Base-by-base conservation (phyloP, 768 basidiomycete genomes). In the Tephrocybe sp. region DNA sequence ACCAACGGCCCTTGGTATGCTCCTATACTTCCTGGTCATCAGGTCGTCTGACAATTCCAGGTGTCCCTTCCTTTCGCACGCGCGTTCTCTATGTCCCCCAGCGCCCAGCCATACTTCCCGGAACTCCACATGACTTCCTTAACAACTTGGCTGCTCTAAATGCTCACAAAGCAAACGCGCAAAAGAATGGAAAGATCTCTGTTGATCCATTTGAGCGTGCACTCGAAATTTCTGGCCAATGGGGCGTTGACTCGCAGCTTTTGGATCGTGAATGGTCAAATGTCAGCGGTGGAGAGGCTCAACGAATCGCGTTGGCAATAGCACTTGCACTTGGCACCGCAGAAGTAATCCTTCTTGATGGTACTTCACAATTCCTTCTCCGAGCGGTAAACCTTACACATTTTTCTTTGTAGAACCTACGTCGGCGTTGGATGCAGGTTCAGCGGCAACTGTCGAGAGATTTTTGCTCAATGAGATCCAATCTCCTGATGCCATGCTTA, bases 81-180 rank as follows among this genome's bases (percentile, higher is more conserved):
- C 78, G 76, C 48, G 83, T 96, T 2, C 78, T 85, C 52, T 96
- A 96, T 64, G 84, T 95, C 20, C 92, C 93, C 1, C 93, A 96
- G 67, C 75, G 93, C 35, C 87, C 93, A 0, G 88, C 92, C 1
- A 73, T 95, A n/a, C 79, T 96, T 17, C 81, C 91, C 1, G 87
- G 87, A 4, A 86, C 87, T 2, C 93, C 93, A 0, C 73, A 76
- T 19, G 83, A 86, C 52, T 90, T 95, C 58, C 68, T 94, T 49
- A 62, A 67, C 3, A 71, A 78, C 0, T 69, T 93, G 52, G 69
- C 71, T 23, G 68, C 72, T 6, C 86, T 89, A 60, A 45, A 73
- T 72, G 52, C 82, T 69, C 65, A 72, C 62, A 62, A 69, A 62
- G 40, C 66, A 9, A 55, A 55, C 22, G 55, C 45, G 19, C 63